Percentiles rank a stretch among this genome's conserved stretches.
Conservation (phyloP, 2,329 filamentous ascomycete species). For the Colletotrichum spinosum region DNA sequence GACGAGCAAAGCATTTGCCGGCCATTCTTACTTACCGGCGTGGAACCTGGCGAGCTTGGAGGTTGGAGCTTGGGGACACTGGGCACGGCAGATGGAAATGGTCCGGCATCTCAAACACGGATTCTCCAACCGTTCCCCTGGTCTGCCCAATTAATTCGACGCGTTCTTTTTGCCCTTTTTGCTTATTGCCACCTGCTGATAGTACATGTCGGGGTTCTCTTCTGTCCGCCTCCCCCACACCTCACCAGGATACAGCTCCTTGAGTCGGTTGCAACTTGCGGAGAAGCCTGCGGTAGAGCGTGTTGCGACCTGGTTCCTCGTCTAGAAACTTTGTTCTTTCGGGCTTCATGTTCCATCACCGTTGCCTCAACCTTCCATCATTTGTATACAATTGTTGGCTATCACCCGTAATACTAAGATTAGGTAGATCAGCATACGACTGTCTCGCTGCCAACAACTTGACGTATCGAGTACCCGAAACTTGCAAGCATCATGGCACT, state of each 20-base stretch:
- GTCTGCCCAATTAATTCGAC: no score
- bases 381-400: no score
- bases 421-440: no score
- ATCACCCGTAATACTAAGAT: no score
- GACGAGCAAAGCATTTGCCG: conserved; percentile 10
- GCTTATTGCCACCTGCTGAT: neutral
- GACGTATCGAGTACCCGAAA: no score
- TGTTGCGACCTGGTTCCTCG: no score
- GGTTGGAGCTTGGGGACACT: conserved; percentile 19
- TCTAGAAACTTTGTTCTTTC: no score
- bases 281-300: neutral
- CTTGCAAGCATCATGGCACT: no score
- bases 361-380: no score
- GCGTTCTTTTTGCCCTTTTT: neutral
- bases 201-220: conserved; percentile 3
- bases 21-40: neutral
- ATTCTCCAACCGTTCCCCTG: neutral
- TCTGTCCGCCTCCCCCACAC: conserved; percentile 9
- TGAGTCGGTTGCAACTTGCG: conserved; percentile 1
- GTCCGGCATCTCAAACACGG: conserved; percentile 3
- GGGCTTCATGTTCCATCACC: no score
- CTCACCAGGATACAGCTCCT: conserved; percentile 17
- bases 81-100: conserved; percentile 7
- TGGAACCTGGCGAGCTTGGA: neutral
- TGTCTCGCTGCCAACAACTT: no score